These are phyloP conservation scores for Danielia oregonensis DNA, from an alignment of 805 yeast genomes.

Conservation along the genomic window DNA sequence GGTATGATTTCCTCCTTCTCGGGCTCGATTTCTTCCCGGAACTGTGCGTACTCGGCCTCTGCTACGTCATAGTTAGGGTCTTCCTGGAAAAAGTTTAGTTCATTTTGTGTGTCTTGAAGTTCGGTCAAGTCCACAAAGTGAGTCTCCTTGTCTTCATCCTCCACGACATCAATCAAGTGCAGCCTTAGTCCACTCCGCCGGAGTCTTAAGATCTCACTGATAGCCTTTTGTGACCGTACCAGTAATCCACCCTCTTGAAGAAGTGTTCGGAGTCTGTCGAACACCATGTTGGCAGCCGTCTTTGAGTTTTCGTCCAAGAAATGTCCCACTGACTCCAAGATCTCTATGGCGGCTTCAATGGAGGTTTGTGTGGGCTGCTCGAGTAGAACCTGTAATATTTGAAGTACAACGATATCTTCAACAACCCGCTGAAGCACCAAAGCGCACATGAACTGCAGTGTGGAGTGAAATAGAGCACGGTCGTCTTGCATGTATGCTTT, in stretches of 20 bases:
- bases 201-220: conserved; percentile 7
- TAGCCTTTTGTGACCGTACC: conserved; percentile 5
- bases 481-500: conserved; percentile 33
- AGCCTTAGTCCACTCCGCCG: conserved; percentile 17
- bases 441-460: conserved; percentile 53
- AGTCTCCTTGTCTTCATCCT: conserved; percentile 55
- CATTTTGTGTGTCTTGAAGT: conserved; percentile 41
- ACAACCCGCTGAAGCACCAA: conserved; percentile 59
- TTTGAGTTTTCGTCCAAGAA: conserved; percentile 41
- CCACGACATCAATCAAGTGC: conserved; percentile 52
- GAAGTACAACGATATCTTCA: conserved; percentile 29
- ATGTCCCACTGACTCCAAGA: conserved; percentile 53
- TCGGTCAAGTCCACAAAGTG: conserved; percentile 58
- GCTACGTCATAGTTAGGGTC: conserved; percentile 49
- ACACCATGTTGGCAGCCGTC: conserved; percentile 46
- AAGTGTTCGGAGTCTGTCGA: conserved; percentile 58
- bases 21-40: conserved; percentile 41
- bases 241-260: conserved; percentile 47
- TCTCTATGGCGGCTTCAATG: conserved; percentile 48
- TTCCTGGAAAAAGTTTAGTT: conserved; percentile 47
- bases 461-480: conserved; percentile 38
- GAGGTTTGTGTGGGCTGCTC: conserved; percentile 49
- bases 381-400: conserved; percentile 32
- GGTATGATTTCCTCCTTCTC: conserved; percentile 3
- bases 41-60: conserved; percentile 45